These are phyloP conservation scores for Conticribra weissflogii DNA, from an alignment of 108 stramenopile genomes.

Conservation along the genomic window DNA sequence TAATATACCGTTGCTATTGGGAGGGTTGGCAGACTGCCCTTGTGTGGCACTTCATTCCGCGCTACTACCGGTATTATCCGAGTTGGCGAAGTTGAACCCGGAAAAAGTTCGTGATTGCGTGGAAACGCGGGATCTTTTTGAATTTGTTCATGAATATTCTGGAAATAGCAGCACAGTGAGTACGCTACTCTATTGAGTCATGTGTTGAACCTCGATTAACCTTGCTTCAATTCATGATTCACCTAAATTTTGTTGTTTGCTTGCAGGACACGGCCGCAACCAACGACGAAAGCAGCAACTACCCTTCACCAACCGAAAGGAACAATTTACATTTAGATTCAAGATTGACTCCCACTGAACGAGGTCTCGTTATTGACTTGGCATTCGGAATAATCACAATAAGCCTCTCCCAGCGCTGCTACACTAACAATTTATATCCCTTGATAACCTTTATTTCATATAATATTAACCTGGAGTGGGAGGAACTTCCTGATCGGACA, in stretches of 20 bases:
- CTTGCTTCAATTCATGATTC: too few relatives aligned
- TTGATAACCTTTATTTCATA: slow-evolving; percentile 59
- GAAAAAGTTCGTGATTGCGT: slow-evolving; percentile 71
- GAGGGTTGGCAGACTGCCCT: slow-evolving; percentile 29
- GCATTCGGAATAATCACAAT: slow-evolving; percentile 64
- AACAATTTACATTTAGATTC: too few relatives aligned
- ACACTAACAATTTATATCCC: slow-evolving; percentile 43
- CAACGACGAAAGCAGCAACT: too few relatives aligned
- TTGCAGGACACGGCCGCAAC: too few relatives aligned
- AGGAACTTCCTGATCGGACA: slow-evolving; percentile 26
- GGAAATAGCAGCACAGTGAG: slow-evolving; percentile 24
- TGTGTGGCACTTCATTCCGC: slow-evolving; percentile 54
- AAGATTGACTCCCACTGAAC: slow-evolving; percentile 38
- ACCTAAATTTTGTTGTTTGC: too few relatives aligned
- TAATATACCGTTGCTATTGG: slow-evolving; percentile 75
- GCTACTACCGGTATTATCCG: slow-evolving; percentile 68
- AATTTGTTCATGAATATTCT: slow-evolving; percentile 48
- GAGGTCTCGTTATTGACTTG: slow-evolving; percentile 53
- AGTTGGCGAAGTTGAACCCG: slow-evolving; percentile 55
- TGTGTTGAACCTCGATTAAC: too few relatives aligned
- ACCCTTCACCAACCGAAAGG: too few relatives aligned
- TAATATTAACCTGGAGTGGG: slow-evolving; percentile 61
- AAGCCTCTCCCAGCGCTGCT: slow-evolving; percentile 47
- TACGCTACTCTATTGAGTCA: too few relatives aligned
- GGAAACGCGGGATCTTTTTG: slow-evolving; percentile 51